phyloP scores from a whole-genome alignment of 2,329 filamentous ascomycete species.

The Calonectria ilicicola region DNA sequence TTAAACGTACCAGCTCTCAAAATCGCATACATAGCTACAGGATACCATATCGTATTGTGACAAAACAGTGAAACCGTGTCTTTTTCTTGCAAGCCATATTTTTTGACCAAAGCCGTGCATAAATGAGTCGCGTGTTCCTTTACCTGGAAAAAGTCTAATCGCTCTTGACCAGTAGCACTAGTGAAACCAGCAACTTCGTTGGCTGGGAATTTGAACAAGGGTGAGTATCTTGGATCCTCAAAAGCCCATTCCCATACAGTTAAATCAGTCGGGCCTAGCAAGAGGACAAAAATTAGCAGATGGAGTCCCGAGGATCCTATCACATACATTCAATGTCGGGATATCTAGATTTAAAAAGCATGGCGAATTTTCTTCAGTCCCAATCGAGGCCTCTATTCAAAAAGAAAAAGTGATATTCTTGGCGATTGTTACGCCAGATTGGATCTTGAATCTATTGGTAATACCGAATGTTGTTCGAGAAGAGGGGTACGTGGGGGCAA shows the following conservation, averaged over 20 bases:
- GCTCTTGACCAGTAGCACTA: constrained; percentile 1
- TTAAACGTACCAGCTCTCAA: constrained; percentile 12
- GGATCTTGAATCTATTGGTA: neutral
- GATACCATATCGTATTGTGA: constrained; percentile 19
- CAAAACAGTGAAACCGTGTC: constrained; percentile 15
- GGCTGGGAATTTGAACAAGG: constrained; percentile 6
- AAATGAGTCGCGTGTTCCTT: constrained; percentile 15
- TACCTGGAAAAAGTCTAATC: constrained; percentile 14
- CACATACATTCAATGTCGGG: constrained; percentile 2
- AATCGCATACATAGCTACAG: constrained; percentile 16
- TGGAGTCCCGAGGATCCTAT: neutral
- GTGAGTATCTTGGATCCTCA: constrained; percentile 15
- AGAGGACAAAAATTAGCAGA: neutral
- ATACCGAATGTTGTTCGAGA: neutral
- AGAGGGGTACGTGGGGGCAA: neutral
- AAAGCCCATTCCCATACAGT: constrained; percentile 23
- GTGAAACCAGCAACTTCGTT: constrained; percentile 5
- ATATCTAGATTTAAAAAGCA: constrained; percentile 3
- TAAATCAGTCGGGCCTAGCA: constrained; percentile 1
- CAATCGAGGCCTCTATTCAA: neutral
- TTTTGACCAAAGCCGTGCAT: constrained; percentile 8
- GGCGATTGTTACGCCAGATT: neutral
- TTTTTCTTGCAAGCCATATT: neutral
- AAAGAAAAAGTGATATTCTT: neutral
- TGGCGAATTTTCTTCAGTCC: neutral